Conservation (phyloP, 441 rosid genomes). For the Geranium incanum region DNA sequence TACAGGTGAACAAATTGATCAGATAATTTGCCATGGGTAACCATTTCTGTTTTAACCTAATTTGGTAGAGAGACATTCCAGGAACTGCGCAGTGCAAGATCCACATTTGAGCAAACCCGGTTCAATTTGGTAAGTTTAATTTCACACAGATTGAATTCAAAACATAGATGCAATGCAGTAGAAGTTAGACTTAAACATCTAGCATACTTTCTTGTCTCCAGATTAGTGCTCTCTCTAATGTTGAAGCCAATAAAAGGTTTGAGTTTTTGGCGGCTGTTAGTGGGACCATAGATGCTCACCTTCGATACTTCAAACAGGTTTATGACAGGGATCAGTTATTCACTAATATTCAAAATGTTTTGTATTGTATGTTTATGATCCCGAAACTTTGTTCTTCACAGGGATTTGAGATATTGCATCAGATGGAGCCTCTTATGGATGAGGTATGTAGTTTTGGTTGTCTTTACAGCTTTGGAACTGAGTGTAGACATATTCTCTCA, state of each 20-base stretch:
- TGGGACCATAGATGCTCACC: slow-evolving; percentile 99
- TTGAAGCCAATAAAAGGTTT: slow-evolving; percentile 95
- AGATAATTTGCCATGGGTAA: slow-evolving; percentile 24
- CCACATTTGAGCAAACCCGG: slow-evolving; percentile 92
- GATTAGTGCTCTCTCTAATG: slow-evolving; percentile 91
- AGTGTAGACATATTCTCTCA: background rate
- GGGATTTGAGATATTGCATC: slow-evolving; percentile 95
- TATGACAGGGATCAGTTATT: slow-evolving; percentile 12
- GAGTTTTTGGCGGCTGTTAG: slow-evolving; percentile 97
- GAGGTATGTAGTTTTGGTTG: slow-evolving; percentile 47
- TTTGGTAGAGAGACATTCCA: slow-evolving; percentile 28
- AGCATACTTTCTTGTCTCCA: slow-evolving; percentile 24
- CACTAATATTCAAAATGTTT: slow-evolving; percentile 16
- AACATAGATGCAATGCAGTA: slow-evolving; percentile 7
- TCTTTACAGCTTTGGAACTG: background rate
- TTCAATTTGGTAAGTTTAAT: slow-evolving; percentile 64
- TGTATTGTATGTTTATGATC: slow-evolving; percentile 11
- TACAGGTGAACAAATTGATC: slow-evolving; percentile 16
- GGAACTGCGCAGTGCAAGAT: slow-evolving; percentile 91
- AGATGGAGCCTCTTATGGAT: slow-evolving; percentile 96
- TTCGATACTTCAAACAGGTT: slow-evolving; percentile 94
- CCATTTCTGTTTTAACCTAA: slow-evolving; percentile 17
- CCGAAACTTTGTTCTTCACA: slow-evolving; percentile 26
- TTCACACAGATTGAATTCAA: slow-evolving; percentile 7
- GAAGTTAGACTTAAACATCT: slow-evolving; percentile 6